Conservation (phyloP, 495 filamentous ascomycete species). For the Xylaria sp. region DNA sequence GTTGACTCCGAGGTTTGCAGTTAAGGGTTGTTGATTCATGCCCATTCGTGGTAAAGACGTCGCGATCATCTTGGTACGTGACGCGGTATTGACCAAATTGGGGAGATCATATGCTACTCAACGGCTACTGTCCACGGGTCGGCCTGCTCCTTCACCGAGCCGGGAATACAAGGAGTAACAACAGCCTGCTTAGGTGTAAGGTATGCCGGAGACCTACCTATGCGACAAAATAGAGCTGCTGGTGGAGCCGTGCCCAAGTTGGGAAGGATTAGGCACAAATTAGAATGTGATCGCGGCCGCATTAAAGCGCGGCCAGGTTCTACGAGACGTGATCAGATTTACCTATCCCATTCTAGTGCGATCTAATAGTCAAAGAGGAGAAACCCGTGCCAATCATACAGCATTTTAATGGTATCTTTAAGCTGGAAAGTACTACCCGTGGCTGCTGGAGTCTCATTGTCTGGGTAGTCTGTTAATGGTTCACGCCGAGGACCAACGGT, state of each 20-base stretch:
- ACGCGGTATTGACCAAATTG: constrained; percentile 12
- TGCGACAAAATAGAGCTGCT: constrained; percentile 4
- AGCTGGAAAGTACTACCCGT: constrained; percentile 2
- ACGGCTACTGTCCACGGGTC: constrained; percentile 13
- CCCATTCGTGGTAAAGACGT: background rate
- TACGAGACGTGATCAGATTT: constrained; percentile 27
- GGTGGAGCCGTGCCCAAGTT: constrained; percentile 26
- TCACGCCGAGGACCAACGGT: constrained; percentile 21
- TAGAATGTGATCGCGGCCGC: constrained; percentile 28
- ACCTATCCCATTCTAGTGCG: constrained; percentile 41
- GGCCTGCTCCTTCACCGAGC: constrained; percentile 22
- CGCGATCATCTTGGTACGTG: constrained; percentile 16
- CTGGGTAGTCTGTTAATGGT: background rate
- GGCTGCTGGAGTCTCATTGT: background rate
- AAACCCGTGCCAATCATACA: constrained; percentile 1
- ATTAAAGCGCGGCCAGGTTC: constrained; percentile 34
- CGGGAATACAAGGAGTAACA: constrained; percentile 15
- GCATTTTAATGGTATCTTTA: constrained; percentile 10
- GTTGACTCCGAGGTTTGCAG: constrained; percentile 5
- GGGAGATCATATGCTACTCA: constrained; percentile 13
- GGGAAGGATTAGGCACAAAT: constrained; percentile 26
- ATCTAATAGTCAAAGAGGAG: constrained; percentile 38
- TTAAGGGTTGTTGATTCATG: constrained; percentile 3
- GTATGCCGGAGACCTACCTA: constrained; percentile 15
- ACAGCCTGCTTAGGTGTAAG: background rate